phyloP scores from a whole-genome alignment of 495 filamentous ascomycete species.

The Penicillium waksmanii region DNA sequence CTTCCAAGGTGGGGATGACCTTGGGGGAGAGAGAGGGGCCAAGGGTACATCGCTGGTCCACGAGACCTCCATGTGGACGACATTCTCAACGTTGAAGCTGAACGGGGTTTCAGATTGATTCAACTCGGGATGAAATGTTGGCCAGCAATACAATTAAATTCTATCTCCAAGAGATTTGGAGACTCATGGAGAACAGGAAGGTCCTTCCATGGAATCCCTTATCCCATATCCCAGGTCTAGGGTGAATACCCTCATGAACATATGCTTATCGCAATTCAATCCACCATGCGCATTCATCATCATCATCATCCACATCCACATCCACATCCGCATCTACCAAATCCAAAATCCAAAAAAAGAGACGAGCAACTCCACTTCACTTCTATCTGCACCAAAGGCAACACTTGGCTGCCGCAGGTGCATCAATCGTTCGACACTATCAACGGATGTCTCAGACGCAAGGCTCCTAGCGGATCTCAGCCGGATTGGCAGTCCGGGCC shows the following conservation, averaged over 20 bases:
- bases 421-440: constrained; percentile 22
- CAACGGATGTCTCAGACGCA: constrained; percentile 24
- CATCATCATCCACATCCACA: background rate
- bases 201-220: background rate
- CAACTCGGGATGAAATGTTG: background rate
- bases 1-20: constrained; percentile 14
- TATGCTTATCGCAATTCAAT: no score
- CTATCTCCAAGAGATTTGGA: background rate
- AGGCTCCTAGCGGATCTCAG: constrained; percentile 23
- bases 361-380: constrained; percentile 9
- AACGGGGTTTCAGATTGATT: constrained; percentile 26
- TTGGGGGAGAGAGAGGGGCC: background rate
- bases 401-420: constrained; percentile 16
- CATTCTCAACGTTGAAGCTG: constrained; percentile 6
- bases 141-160: background rate
- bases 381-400: constrained; percentile 9
- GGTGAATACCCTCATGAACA: no score
- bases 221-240: no score
- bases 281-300: background rate
- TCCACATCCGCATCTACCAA: background rate
- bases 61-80: constrained; percentile 35
- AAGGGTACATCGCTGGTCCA: constrained; percentile 18
- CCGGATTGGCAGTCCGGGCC: constrained; percentile 18
- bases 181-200: background rate
- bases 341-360: constrained; percentile 6